A percentile compares a stretch with the other conserved stretches of the same genome.
Conservation (phyloP, 495 filamentous ascomycete species). For the Amphirosellinia nigrospora region DNA sequence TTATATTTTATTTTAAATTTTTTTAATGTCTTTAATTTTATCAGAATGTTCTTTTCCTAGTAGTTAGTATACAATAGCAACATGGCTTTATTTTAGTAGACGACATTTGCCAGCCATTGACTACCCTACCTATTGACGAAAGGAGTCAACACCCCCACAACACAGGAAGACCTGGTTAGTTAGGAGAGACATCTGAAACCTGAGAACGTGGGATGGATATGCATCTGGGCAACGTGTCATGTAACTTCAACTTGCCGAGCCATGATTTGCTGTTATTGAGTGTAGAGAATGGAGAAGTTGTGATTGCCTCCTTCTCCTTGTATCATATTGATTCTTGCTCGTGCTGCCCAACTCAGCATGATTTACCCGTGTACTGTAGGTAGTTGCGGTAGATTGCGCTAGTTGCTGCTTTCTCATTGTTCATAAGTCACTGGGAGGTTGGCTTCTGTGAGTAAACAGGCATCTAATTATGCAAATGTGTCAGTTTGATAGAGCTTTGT, state of each 20-base stretch:
- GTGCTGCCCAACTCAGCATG: background rate
- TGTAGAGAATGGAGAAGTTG: background rate
- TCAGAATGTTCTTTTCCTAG: too few relatives aligned
- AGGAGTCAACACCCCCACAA: slow-evolving; percentile 1
- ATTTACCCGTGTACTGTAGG: background rate
- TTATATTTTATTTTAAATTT: too few relatives aligned
- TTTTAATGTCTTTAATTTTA: too few relatives aligned
- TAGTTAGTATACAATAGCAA: too few relatives aligned
- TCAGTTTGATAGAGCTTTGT: background rate
- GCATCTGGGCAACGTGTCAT: background rate
- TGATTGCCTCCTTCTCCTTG: background rate
- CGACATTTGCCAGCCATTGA: too few relatives aligned
- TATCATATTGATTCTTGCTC: background rate
- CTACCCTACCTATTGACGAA: too few relatives aligned
- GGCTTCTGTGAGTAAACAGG: background rate
- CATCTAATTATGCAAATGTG: background rate
- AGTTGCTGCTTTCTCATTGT: too few relatives aligned
- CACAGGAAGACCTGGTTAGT: background rate
- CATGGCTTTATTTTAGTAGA: too few relatives aligned
- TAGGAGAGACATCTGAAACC: slow-evolving; percentile 13
- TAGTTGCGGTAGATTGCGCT: background rate
- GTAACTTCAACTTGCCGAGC: background rate
- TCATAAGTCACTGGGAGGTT: background rate
- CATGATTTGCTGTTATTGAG: background rate
- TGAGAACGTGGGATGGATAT: background rate